These are phyloP conservation scores for Lithocarpus polystachyus DNA, from an alignment of 306 rosid genomes.

Conservation along the genomic window DNA sequence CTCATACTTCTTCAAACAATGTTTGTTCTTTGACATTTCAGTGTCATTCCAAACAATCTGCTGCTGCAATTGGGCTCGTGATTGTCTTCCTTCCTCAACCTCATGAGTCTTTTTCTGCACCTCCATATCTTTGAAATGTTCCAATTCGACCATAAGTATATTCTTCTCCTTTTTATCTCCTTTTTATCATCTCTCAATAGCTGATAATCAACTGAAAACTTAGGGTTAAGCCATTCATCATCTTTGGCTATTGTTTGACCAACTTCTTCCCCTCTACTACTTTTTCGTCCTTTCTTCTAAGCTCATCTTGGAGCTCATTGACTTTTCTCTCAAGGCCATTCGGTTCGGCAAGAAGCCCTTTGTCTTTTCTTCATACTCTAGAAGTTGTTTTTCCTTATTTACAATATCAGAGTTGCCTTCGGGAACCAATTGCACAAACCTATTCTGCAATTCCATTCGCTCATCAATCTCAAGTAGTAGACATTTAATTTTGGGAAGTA, in stretches of 20 bases:
- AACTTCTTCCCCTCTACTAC: slow-evolving; percentile 16
- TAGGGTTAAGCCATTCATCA: slow-evolving; percentile 20
- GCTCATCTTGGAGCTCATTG: slow-evolving; percentile 29
- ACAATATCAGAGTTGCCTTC: slow-evolving; percentile 29
- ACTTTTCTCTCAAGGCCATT: slow-evolving; percentile 27
- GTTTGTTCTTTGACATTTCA: slow-evolving; percentile 29
- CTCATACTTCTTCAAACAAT: slow-evolving; percentile 25
- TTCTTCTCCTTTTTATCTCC: slow-evolving; percentile 51
- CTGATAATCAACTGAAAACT: slow-evolving; percentile 22
- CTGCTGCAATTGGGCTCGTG: slow-evolving; percentile 14
- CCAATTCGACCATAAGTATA: slow-evolving; percentile 24
- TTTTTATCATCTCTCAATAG: slow-evolving; percentile 27
- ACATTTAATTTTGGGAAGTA: slow-evolving; percentile 19
- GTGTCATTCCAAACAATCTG: slow-evolving; percentile 13
- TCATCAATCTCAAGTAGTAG: slow-evolving; percentile 40
- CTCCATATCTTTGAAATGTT: slow-evolving; percentile 39
- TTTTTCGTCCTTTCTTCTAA: slow-evolving; percentile 34
- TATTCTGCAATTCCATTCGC: slow-evolving; percentile 39
- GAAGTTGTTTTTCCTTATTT: slow-evolving; percentile 32
- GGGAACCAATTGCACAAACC: slow-evolving; percentile 32
- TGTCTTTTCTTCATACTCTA: slow-evolving; percentile 39
- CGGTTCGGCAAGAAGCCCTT: slow-evolving; percentile 25
- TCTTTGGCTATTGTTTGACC: slow-evolving; percentile 27
- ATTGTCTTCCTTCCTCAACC: slow-evolving; percentile 35
- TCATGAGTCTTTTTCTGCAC: slow-evolving; percentile 31